Conservation (phyloP, 495 filamentous ascomycete species). For the Penicillium waksmanii region DNA sequence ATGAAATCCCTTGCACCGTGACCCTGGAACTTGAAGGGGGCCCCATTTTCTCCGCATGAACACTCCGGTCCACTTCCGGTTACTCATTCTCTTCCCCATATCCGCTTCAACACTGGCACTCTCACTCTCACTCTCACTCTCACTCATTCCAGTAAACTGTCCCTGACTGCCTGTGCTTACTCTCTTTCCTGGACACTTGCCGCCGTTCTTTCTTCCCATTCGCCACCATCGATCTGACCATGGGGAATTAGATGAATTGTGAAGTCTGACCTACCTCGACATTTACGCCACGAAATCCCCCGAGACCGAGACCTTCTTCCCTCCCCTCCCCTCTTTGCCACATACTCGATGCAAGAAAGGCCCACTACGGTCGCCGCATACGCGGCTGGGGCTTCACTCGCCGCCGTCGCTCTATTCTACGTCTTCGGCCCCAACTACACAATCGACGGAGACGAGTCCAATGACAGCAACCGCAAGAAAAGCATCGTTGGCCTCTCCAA, state of each 20-base stretch:
- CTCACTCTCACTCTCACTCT: not conserved
- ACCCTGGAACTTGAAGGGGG: not conserved
- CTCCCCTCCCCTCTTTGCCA: slow-evolving; percentile 6
- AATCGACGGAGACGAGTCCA: slow-evolving; percentile 75
- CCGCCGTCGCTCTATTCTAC: slow-evolving; percentile 94
- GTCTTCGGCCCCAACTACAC: slow-evolving; percentile 96
- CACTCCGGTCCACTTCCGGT: slow-evolving; percentile 26
- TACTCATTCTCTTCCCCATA: slow-evolving; percentile 18
- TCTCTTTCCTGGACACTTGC: not conserved
- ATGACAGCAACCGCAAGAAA: slow-evolving; percentile 71
- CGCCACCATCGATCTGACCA: slow-evolving; percentile 1
- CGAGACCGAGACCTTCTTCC: not conserved
- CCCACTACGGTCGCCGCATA: slow-evolving; percentile 86
- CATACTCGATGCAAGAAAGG: slow-evolving; percentile 77
- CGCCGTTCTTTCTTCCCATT: not conserved
- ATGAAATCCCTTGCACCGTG: not conserved
- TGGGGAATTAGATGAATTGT: not conserved
- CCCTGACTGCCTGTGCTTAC: not conserved
- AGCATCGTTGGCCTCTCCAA: slow-evolving; percentile 89
- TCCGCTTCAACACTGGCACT: slow-evolving; percentile 9
- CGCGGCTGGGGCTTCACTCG: slow-evolving; percentile 92
- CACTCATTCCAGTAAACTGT: not conserved
- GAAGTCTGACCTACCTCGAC: not conserved
- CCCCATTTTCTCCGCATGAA: slow-evolving; percentile 32
- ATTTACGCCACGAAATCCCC: not conserved